These are phyloP conservation scores for Cyberlindnera japonica DNA, from an alignment of 805 yeast species.

Conservation along the genomic window DNA sequence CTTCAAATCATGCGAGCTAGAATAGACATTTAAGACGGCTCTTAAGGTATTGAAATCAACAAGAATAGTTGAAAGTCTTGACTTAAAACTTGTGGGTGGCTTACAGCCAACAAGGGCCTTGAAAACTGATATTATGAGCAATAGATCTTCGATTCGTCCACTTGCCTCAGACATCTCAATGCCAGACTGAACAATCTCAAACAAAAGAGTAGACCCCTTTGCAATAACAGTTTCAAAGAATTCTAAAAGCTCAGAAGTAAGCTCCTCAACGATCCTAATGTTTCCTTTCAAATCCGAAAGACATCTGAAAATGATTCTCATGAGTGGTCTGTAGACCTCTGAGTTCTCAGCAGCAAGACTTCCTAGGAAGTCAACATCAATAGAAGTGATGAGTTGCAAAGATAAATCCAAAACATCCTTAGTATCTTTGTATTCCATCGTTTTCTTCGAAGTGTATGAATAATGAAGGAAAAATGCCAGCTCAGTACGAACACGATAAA, in stretches of 20 bases:
- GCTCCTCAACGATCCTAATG: conserved; percentile 40
- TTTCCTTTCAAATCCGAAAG: conserved; percentile 42
- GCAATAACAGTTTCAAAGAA: conserved; percentile 63
- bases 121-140: conserved; percentile 59
- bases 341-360: conserved; percentile 37
- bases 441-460: conserved; percentile 13
- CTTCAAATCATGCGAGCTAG: conserved; percentile 60
- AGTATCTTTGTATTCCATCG: conserved; percentile 17
- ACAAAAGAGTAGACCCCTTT: conserved; percentile 57
- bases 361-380: conserved; percentile 44
- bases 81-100: conserved; percentile 44
- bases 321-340: conserved; percentile 53
- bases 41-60: conserved; percentile 58
- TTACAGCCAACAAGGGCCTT: conserved; percentile 51
- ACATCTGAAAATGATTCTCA: conserved; percentile 52
- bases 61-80: conserved; percentile 49
- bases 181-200: conserved; percentile 56
- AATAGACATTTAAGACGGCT: conserved; percentile 59
- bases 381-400: conserved; percentile 44
- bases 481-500: conserved; percentile 63
- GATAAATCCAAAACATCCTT: conserved; percentile 29
- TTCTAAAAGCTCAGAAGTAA: conserved; percentile 49
- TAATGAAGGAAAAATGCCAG: conserved; percentile 47
- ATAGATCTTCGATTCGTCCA: conserved; percentile 60
- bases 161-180: conserved; percentile 36